Evolutionary conservation across 2,329 filamentous ascomycete genomes (phyloP), one percentile per base, ranked within the genome.

Genomic region (Stagonosporopsis chrysanthemi): DNA sequence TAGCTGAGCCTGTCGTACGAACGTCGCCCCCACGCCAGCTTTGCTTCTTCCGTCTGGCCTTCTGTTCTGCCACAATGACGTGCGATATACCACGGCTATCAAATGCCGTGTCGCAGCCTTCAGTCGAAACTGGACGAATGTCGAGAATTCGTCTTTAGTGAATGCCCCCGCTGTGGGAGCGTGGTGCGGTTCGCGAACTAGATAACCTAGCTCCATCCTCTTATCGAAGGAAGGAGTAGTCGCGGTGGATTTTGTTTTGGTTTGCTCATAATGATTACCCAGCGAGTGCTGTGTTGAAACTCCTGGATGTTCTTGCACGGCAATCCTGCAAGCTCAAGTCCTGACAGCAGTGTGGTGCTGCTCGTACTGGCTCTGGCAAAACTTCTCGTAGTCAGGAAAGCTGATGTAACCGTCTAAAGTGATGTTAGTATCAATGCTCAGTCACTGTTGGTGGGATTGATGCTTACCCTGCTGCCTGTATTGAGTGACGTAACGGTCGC

Each of bases 301-400:
- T 42, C 36, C 42, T 28, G 36, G 43, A 38, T 33, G 29, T 52
- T 43, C 22, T 36, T 38, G 38, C 8, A 26, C 38, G 22, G 6
- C 19, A 45, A 8, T 1, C 12, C 3, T 8, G 23, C n/a, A 31
- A 17, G 22, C 26, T 75, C 72, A 76, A 50, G 73, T 75, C 58
- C 68, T 71, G 41, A 75, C 71, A 42, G 66, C 68, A 24, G 64
- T 64, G 44, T 71, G 67, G 38, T 64, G 65, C 51, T 73, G 69
- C 9, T 69, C 69, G 58, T 75, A 75, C 19, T 65, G 61, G 49
- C 69, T 68, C 41, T 74, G 61, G 80, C 87, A 78, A 63, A 82
- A 90, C 58, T 86, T 83, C 68, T 91, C 88, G 74, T 90, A 90
- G 73, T 84, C 88, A 15, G 88, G 88, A 71, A 91, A 91, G 79